A percentile compares a stretch with the other conserved stretches of the same genome.
Conservation (phyloP, 176 grass and related monocot genomes). For the Panicum miliaceum region DNA sequence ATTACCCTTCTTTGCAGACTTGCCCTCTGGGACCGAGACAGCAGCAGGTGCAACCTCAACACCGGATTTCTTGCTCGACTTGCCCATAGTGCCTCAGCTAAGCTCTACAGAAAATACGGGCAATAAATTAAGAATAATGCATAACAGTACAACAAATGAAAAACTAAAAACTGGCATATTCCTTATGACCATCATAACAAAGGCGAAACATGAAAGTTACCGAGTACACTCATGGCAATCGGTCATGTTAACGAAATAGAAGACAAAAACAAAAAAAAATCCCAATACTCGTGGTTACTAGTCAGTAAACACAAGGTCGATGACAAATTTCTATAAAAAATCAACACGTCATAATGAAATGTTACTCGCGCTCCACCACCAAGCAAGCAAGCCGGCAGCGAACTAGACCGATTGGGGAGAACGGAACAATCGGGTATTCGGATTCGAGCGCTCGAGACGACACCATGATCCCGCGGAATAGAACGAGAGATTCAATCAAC, state of each 20-base stretch:
- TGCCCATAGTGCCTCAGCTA: slow-evolving; percentile 36
- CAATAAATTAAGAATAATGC: not conserved
- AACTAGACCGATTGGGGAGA: not conserved
- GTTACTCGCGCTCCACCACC: not conserved
- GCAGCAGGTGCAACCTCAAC: slow-evolving; percentile 36
- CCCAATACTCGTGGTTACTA: no score
- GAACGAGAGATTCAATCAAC: not conserved
- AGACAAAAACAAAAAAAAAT: not conserved
- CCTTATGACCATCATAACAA: not conserved
- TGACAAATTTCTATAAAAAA: not conserved
- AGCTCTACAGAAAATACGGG: slow-evolving; percentile 15
- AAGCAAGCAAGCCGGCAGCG: not conserved
- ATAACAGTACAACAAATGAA: not conserved
- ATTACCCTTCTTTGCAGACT: slow-evolving; percentile 77
- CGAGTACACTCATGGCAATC: not conserved
- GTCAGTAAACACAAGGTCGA: not conserved
- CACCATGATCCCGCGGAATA: not conserved
- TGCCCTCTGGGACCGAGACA: slow-evolving; percentile 14
- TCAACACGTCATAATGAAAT: not conserved
- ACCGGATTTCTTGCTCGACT: slow-evolving; percentile 52
- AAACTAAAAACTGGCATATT: not conserved
- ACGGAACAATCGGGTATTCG: not conserved
- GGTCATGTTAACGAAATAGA: not conserved
- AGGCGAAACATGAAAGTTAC: not conserved
- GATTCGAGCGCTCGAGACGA: not conserved